Base-by-base conservation (phyloP, 169 alveolate species). In the Babesia bigemina region DNA sequence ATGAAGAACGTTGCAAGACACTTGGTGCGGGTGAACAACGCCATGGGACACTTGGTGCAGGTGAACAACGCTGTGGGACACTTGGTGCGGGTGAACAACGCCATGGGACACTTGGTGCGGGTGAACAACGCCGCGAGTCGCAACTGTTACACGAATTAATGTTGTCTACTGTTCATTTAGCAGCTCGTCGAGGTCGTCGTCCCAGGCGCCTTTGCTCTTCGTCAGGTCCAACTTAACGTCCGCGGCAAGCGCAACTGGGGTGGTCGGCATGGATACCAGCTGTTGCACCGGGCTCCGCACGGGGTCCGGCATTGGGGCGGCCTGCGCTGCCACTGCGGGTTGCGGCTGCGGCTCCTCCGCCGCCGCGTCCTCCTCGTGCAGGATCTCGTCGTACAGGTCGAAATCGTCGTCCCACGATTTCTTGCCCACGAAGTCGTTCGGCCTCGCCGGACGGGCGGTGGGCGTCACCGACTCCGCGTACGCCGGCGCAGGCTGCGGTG, bases 321-420 rank as follows among this genome's bases (percentile, higher is more conserved):
- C n/a, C 3, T 22, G 28, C 63, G 21, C 63, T 21, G 26, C 4
- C 24, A 9, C 26, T 7, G 26, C 36, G 19, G 61, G 61, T 47
- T 58, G 36, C 2, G 42, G 8, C 6, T 28, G 13, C 2, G 44
- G n/a, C 33, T 22, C 28, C 44, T 19, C 59, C 55, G 58, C 52
- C 26, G 33, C 53, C 21, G 69, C 26, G 6, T 33, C 22, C 3
- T 22, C 59, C 21, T 63, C 63, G 10, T 39, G 59, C 47, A 50
- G 29, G 12, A 65, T 74, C 9, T 78, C 87, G 57, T 78, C 87
- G 55, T 66, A 78, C 13, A 78, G 33, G 73, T 78, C 87, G 65
- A 70, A 78, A 22, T 78, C 87, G 29, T 60, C 53, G 28, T 62
- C 76, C 87, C 87, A 78, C 14, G 36, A 21, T 21, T 28, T 42